Evolutionary conservation across 306 rosid species (phyloP), one percentile per base, ranked within the genome.

Genomic region (Cyamopsis tetragonoloba): DNA sequence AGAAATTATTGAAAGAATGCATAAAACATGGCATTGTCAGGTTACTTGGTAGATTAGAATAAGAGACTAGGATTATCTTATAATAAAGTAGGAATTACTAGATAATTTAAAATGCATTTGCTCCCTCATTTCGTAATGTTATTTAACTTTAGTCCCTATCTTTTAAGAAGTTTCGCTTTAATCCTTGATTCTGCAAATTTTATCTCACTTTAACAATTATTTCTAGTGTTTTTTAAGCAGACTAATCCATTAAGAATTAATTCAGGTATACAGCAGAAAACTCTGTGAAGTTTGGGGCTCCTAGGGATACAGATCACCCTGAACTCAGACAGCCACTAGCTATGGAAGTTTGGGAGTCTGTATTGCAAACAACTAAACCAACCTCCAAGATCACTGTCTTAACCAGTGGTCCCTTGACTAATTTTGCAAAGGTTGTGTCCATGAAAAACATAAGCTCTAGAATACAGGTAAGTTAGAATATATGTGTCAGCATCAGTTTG

Each of bases 401-500:
- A 35, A 86, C 96, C 50, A 90, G 86, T 73, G 99, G 99, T 34
- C 99, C 99, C 43, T 80, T 93, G 80, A 93, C 99, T 71, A 88
- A 76, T 82, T 80, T 93, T 67, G 97, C 97, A 24, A 90, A 84
- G 79, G 80, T 80, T 64, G 54, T 81, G 6, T 77, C 85, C 0
- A 1, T 51, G 38, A 82, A 77, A 48, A 78, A 81, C 9, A 70
- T 83, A 2, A 73, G 69, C 83, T 86, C 90, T 65, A 68, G 72
- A 55, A 87, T 93, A 68, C 83, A 88, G 87, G 99, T 85, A 3
- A 74, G 77, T 71, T 18, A 14, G 15, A 30, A 30, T 41, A 7
- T 6, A 46, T 30, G 62, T 14, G 24, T 31, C 32, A 8, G 5
- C 15, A 58, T 34, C 24, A 50, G 19, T 42, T 41, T 54, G 32